phyloP scores from a whole-genome alignment of 176 grass and related monocot species.

The Oryza punctata region DNA sequence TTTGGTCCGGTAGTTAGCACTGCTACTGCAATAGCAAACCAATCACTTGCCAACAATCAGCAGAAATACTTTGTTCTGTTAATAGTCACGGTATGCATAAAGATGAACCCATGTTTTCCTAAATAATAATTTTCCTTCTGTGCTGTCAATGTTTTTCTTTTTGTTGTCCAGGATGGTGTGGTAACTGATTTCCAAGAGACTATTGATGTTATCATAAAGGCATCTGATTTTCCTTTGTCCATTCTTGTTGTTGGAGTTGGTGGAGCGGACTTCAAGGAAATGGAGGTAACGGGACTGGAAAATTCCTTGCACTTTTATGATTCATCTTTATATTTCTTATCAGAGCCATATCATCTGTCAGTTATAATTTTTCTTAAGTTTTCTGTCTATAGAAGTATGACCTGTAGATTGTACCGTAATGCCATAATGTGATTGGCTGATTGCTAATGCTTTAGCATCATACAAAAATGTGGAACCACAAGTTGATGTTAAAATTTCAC shows the following conservation, averaged over 20 bases:
- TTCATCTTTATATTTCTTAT: conserved; percentile 27
- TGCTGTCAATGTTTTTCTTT: conserved; percentile 27
- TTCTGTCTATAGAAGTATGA: background rate
- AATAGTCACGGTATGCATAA: conserved; percentile 73
- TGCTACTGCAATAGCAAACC: conserved; percentile 78
- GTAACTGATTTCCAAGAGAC: conserved; percentile 99
- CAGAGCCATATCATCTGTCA: background rate
- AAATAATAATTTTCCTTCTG: conserved; percentile 35
- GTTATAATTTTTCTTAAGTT: conserved; percentile 7
- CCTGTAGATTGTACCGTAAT: background rate
- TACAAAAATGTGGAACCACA: background rate
- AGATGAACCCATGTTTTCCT: conserved; percentile 23
- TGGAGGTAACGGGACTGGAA: conserved; percentile 68
- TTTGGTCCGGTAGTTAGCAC: conserved; percentile 88
- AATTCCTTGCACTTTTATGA: conserved; percentile 2
- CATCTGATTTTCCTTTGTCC: conserved; percentile 95
- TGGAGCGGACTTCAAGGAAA: conserved; percentile 96
- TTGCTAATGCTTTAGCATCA: conserved; percentile 33
- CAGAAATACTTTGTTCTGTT: conserved; percentile 88
- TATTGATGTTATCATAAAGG: conserved; percentile 87
- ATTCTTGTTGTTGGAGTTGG: conserved; percentile 93
- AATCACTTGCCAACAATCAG: conserved; percentile 67
- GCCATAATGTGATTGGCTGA: background rate
- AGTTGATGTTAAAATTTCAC: conserved; percentile 29
- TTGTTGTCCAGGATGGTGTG: conserved; percentile 80